A percentile compares a stretch with the other conserved stretches of the same genome.
These are phyloP conservation scores for Puccinia hordei DNA, from an alignment of 1,284 basidiomycete genomes.

Conservation along the genomic window DNA sequence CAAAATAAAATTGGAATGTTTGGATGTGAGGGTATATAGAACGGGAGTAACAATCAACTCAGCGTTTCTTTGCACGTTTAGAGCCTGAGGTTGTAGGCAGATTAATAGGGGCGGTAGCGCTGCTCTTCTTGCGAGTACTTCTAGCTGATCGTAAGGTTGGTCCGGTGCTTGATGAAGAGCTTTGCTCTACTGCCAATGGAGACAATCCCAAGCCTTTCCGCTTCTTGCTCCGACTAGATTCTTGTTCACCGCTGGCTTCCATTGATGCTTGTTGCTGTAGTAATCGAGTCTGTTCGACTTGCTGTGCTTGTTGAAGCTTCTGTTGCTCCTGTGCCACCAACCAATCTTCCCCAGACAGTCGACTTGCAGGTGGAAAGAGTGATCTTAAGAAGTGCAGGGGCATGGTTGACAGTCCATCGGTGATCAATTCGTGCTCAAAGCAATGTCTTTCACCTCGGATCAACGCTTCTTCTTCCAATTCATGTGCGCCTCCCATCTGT, in stretches of 20 bases:
- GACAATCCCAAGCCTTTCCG: slow-evolving; percentile 22
- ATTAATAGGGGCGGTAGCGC: not conserved
- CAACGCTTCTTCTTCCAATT: slow-evolving; percentile 18
- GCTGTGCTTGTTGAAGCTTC: not conserved
- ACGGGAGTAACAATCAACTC: not conserved
- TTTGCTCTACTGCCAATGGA: not conserved
- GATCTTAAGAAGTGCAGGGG: slow-evolving; percentile 50
- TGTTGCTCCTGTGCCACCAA: slow-evolving; percentile 15
- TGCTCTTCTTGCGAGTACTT: slow-evolving; percentile 39
- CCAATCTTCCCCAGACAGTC: slow-evolving; percentile 23
- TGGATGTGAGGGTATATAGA: too few species aligned
- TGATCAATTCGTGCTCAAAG: slow-evolving; percentile 51
- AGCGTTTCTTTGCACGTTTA: slow-evolving; percentile 37
- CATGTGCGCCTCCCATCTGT: slow-evolving; percentile 14
- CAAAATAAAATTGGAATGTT: not conserved
- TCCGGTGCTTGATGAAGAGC: slow-evolving; percentile 14
- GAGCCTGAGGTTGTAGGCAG: not conserved
- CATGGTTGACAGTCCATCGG: slow-evolving; percentile 43
- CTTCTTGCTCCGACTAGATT: slow-evolving; percentile 35
- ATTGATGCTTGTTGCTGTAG: slow-evolving; percentile 3
- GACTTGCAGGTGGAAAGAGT: slow-evolving; percentile 41
- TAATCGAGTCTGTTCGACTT: slow-evolving; percentile 5
- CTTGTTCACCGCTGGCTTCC: not conserved
- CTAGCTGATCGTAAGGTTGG: slow-evolving; percentile 47
- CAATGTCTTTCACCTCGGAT: slow-evolving; percentile 32